These are phyloP conservation scores for Pisolithus orientalis DNA, from an alignment of 768 basidiomycete genomes.

Conservation along the genomic window DNA sequence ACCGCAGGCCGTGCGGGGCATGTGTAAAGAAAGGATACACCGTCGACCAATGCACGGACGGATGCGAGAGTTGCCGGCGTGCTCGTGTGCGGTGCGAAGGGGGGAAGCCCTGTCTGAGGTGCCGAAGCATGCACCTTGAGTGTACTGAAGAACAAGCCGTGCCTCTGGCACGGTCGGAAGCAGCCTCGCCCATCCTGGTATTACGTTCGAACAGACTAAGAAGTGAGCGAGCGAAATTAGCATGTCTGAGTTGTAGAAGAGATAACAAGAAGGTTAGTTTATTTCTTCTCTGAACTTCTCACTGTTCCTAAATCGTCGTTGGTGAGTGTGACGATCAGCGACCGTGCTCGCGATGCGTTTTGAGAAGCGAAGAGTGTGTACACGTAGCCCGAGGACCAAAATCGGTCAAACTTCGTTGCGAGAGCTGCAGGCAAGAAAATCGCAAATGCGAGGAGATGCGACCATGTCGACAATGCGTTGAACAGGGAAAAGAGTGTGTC, in stretches of 20 bases:
- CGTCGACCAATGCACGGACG: slow-evolving; percentile 51
- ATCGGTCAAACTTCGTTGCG: slow-evolving; percentile 53
- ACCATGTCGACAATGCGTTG: slow-evolving; percentile 49
- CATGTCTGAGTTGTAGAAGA: slow-evolving; percentile 53
- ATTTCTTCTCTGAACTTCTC: neutral
- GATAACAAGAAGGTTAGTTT: slow-evolving; percentile 57
- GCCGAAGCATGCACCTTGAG: slow-evolving; percentile 30
- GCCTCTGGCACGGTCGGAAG: slow-evolving; percentile 18
- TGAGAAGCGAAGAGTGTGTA: slow-evolving; percentile 48
- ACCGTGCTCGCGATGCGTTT: slow-evolving; percentile 54
- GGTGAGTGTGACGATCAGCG: slow-evolving; percentile 56
- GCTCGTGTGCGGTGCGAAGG: slow-evolving; percentile 40
- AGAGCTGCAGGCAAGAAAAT: slow-evolving; percentile 48
- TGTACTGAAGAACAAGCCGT: slow-evolving; percentile 40
- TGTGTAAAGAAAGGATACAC: slow-evolving; percentile 51
- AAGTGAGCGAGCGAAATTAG: slow-evolving; percentile 50
- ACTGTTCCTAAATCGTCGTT: neutral
- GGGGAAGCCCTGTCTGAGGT: slow-evolving; percentile 31
- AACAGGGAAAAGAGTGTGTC: slow-evolving; percentile 42
- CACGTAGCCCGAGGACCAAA: slow-evolving; percentile 53
- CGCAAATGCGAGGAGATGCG: slow-evolving; percentile 55
- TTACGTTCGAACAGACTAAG: slow-evolving; percentile 24
- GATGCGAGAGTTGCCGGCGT: slow-evolving; percentile 54
- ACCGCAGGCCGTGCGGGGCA: slow-evolving; percentile 47
- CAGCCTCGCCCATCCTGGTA: slow-evolving; percentile 15